Evolutionary conservation across 768 basidiomycete species (phyloP).

Genomic region (Dioszegia crocea): DNA sequence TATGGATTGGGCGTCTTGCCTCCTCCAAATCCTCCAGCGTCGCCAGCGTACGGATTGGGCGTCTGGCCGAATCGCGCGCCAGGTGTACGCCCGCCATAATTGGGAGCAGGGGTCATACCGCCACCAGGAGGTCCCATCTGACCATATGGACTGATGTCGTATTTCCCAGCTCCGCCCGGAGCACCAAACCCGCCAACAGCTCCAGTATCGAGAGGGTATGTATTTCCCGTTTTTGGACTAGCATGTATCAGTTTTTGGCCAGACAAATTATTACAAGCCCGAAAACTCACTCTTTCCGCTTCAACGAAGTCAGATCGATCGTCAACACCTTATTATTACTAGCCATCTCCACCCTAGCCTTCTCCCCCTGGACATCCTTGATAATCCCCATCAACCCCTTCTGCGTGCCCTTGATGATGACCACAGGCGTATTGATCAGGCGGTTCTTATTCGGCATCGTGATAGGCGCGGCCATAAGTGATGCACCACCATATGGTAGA

Average conservation of each 20-base stretch:
- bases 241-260: background rate
- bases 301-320: conserved; percentile 74
- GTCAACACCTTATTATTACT: conserved; percentile 84
- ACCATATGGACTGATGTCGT: conserved; percentile 40
- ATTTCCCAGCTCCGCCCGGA: conserved; percentile 20
- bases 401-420: conserved; percentile 76
- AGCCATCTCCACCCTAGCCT: conserved; percentile 83
- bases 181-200: conserved; percentile 14
- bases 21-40: conserved; percentile 17
- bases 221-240: conserved; percentile 33
- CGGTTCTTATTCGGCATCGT: conserved; percentile 52
- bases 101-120: conserved; percentile 26
- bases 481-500: conserved; percentile 38
- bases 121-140: conserved; percentile 23
- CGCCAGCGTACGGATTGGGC: conserved; percentile 63
- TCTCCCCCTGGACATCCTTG: conserved; percentile 86
- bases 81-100: conserved; percentile 47
- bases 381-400: conserved; percentile 89
- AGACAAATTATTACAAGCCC: background rate
- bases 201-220: conserved; percentile 36
- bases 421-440: conserved; percentile 72
- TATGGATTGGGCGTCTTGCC: conserved; percentile 56
- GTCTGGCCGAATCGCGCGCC: conserved; percentile 60
- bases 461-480: conserved; percentile 36
- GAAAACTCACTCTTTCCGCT: conserved; percentile 69